These are phyloP conservation scores for Backusella liffmaniae DNA, from an alignment of 192 early-diverging fungal genomes.

Conservation along the genomic window DNA sequence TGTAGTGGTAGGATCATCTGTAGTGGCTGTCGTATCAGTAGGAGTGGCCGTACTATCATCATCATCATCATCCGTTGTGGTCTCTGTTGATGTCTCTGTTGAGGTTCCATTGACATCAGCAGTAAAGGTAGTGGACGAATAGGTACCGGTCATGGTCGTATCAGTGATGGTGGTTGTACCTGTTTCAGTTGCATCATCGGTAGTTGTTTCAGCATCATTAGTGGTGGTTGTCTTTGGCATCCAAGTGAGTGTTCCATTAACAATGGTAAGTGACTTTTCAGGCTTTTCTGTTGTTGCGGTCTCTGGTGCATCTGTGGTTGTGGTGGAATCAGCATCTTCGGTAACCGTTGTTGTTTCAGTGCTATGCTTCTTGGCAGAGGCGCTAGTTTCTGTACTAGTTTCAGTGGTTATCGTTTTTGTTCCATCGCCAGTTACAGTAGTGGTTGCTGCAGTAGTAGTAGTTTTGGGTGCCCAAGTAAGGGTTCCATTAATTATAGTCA, in stretches of 20 bases:
- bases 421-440: neutral
- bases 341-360: neutral
- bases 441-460: slow-evolving; percentile 4
- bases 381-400: neutral
- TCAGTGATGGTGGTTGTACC: neutral
- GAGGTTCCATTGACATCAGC: neutral
- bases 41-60: neutral
- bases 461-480: neutral
- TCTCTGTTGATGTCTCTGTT: neutral
- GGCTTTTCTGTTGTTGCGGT: neutral
- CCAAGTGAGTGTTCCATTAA: neutral
- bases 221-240: neutral
- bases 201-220: neutral
- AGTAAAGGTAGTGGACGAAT: neutral
- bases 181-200: neutral
- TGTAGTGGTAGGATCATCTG: neutral
- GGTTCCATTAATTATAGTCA: neutral
- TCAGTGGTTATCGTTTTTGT: neutral
- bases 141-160: neutral
- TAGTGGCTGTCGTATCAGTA: neutral
- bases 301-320: neutral
- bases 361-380: neutral
- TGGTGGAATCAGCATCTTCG: neutral
- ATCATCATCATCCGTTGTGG: neutral
- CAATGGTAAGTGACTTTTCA: neutral